Conservation (phyloP, 2,329 filamentous ascomycete species). For the Colletotrichum costaricense region DNA sequence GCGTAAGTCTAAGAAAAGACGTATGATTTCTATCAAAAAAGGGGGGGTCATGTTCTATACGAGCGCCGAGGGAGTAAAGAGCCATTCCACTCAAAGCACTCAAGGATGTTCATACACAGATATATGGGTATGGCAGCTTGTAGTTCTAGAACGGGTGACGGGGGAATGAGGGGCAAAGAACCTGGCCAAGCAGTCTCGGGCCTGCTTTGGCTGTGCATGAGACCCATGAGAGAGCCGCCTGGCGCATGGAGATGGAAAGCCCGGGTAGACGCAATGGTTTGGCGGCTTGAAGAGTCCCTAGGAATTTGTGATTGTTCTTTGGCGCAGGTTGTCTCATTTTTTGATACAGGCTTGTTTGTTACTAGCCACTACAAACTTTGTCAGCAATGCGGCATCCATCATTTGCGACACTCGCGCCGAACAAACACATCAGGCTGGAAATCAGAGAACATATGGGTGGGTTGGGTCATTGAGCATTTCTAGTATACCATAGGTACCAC, state of each 20-base stretch:
- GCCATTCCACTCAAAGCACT: no score
- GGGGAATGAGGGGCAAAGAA: no score
- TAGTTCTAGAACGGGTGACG: no score
- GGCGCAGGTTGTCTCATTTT: neutral
- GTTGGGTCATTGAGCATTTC: constrained; percentile 11
- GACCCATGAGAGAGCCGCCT: neutral
- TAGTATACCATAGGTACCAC: constrained; percentile 29
- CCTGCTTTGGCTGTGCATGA: neutral
- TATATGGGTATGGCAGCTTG: no score
- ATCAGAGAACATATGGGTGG: neutral
- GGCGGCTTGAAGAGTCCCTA: neutral
- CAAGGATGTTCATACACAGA: no score
- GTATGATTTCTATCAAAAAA: neutral
- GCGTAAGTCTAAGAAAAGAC: constrained; percentile 42
- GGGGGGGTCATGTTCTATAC: neutral
- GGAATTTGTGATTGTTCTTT: neutral
- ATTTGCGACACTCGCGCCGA: neutral
- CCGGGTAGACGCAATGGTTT: neutral
- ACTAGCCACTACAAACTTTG: neutral
- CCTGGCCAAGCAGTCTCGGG: neutral
- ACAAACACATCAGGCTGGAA: neutral
- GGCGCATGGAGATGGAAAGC: neutral
- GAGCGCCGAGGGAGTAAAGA: neutral
- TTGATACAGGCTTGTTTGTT: neutral
- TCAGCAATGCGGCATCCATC: neutral